Evolutionary conservation across 768 basidiomycete species (phyloP), one percentile per base, ranked within the genome.

Genomic region (Xerocomellus chrysenteron): DNA sequence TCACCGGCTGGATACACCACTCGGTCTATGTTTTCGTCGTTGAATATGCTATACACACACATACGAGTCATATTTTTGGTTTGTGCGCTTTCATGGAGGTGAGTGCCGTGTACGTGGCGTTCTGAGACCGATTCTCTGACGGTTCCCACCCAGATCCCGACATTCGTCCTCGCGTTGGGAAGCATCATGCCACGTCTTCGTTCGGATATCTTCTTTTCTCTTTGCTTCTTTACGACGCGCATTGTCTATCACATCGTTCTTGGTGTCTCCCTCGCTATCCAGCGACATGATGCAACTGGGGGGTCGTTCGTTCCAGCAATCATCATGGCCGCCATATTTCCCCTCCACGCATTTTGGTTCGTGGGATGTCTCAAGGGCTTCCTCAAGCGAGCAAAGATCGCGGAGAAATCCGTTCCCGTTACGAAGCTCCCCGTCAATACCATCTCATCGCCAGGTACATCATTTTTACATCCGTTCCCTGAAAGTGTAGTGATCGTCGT

Each of bases 1-100:
- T 81, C 35, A 80, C 78, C n/a, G 82, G 82, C 4, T 83, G 82
- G 82, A 70, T 81, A 21, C 82, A 83, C 50, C 79, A 81, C 60
- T 60, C 71, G 1, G 57, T 73, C 28, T 81, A 82, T 59, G 64
- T 81, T 53, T 60, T 69, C 43, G 62, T 82, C 11, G 73, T 78
- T 56, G 71, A 79, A 26, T 65, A 77, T 55, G 60, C 75, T 3
- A 67, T 78, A 17, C 66, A 72, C 26, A 58, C 60, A 13, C 61
- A 57, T 9, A 77, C 73, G 71, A 62, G 75, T 4, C 74, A 77
- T 28, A 65, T 81, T 14, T 83, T 84, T 64, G 68, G 74, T 26
- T 65, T 82, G 14, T 71, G 67, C 26, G 73, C 74, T 1, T 55
- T 77, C 21, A 81, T 84, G 82, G 83, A 83, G 73, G 76, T 73